Base-by-base conservation (phyloP, 2,329 filamentous ascomycete species). In the Endoconidiophora laricicola region DNA sequence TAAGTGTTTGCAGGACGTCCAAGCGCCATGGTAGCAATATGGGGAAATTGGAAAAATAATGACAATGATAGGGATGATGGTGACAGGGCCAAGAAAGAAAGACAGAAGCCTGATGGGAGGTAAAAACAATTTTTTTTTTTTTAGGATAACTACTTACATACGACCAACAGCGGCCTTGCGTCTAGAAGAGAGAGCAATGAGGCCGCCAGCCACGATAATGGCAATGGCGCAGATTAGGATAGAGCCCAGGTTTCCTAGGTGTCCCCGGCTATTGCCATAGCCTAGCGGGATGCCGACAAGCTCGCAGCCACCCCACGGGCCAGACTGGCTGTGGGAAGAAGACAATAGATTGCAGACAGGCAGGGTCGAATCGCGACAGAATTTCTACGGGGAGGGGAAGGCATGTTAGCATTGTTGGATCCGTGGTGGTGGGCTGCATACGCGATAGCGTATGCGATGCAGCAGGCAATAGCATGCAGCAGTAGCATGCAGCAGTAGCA, bases 151-250 rank as follows among this genome's bases (percentile, higher is more conserved):
- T 12, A 58, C 73, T 54, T 68, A 93, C 87, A 87, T 84, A 69
- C 91, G 74, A 54, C 91, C 91, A 44, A 98, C 91, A 50, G 91
- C 91, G 50, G 91, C 91, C 64, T 83, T 81, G 69, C 98, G 96
- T 62, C 76, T 78, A 60, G 96, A 84, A 18, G 91, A 94, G 57
- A 78, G 74, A 66, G 82, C 76, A 63, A 96, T 59, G 52, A 98
- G 69, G 57, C 82, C 79, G 9, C 68, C 60, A 3, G 82, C 71
- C 6, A 75, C 67, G 20, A 76, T 59, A 57, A 98, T 88, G 39
- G 88, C 86, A 55, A 94, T 63, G 55, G 73, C 86, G 55, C 78
- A 83, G 39, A 96, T 64, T 43, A 98, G 57, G 61, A 98, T 94
- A 6, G 88, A 93, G n/a, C 91, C 91, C 57, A 98, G 63, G 61